These are phyloP conservation scores for Blastocystis sp. DNA, from an alignment of 352 stramenopile species.

Conservation along the genomic window DNA sequence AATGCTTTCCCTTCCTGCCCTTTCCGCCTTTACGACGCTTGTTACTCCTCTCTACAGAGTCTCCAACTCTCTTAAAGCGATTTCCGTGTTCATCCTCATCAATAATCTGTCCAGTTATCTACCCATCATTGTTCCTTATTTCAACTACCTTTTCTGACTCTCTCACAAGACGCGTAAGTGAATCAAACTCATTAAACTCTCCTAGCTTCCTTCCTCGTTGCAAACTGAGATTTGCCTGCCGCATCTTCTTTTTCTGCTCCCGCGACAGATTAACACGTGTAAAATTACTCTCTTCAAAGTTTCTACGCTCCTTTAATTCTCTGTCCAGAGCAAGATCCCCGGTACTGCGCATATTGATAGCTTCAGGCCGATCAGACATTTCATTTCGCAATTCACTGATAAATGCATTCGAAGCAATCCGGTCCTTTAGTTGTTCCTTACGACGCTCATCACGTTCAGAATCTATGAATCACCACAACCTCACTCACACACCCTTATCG, in stretches of 20 bases:
- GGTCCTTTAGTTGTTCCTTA: not conserved
- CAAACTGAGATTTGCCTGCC: constrained; percentile 9
- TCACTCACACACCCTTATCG: not conserved
- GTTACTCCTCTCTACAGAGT: not conserved
- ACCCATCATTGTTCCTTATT: not conserved
- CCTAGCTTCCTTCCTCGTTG: constrained; percentile 42
- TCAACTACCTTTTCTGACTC: constrained; percentile 40
- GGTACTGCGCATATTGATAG: constrained; percentile 53
- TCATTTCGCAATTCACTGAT: constrained; percentile 42
- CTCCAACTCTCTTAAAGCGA: constrained; percentile 3
- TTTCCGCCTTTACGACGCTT: not conserved
- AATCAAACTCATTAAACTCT: constrained; percentile 14
- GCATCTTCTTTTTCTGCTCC: constrained; percentile 56
- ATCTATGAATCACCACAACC: not conserved
- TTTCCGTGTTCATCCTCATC: constrained; percentile 53
- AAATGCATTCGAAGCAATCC: constrained; percentile 31
- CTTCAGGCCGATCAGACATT: constrained; percentile 2
- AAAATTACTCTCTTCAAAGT: constrained; percentile 60
- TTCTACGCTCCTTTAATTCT: constrained; percentile 23
- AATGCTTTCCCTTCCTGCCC: constrained; percentile 10
- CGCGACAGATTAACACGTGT: constrained; percentile 23
- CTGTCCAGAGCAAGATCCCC: constrained; percentile 31
- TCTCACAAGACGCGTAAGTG: constrained; percentile 4
- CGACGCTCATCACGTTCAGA: constrained; percentile 12
- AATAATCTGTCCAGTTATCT: constrained; percentile 16